phyloP scores from a whole-genome alignment of 352 stramenopile genomes.

The Globisporangium radiosum region DNA sequence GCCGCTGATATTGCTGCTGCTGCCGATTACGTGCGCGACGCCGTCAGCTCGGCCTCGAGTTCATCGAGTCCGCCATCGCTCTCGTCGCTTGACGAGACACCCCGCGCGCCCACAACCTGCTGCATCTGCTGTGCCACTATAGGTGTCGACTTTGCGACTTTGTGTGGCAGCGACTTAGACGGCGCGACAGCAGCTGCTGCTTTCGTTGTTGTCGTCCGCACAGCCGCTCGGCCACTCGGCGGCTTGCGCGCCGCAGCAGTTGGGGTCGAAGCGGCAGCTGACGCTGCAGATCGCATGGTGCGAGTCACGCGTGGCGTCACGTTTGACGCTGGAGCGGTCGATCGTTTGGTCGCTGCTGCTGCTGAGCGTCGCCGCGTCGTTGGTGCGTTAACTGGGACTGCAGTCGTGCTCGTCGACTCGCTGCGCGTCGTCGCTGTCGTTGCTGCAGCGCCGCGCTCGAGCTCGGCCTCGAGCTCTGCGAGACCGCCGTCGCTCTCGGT shows the following conservation, averaged over 20 bases:
- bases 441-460: not conserved
- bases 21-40: constrained; percentile 1
- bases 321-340: not conserved
- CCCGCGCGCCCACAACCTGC: not conserved
- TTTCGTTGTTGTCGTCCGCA: not conserved
- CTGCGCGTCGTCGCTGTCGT: not conserved
- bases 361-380: not conserved
- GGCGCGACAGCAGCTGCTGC: not conserved
- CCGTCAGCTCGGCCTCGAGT: constrained; percentile 33
- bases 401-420: too few relatives aligned
- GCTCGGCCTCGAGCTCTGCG: constrained; percentile 25
- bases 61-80: constrained; percentile 40
- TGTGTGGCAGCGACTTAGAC: not conserved
- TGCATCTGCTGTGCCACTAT: not conserved
- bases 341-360: not conserved
- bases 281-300: not conserved
- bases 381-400: too few relatives aligned
- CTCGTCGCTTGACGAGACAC: constrained; percentile 24
- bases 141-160: not conserved
- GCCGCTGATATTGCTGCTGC: too few relatives aligned
- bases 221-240: not conserved
- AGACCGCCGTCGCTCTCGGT: constrained; percentile 24
- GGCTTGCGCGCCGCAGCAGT: constrained; percentile 1
- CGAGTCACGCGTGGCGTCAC: not conserved
- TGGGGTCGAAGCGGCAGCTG: not conserved